These are phyloP conservation scores for Trypanosoma scelopori DNA, from an alignment of 208 protist genomes.

Conservation along the genomic window DNA sequence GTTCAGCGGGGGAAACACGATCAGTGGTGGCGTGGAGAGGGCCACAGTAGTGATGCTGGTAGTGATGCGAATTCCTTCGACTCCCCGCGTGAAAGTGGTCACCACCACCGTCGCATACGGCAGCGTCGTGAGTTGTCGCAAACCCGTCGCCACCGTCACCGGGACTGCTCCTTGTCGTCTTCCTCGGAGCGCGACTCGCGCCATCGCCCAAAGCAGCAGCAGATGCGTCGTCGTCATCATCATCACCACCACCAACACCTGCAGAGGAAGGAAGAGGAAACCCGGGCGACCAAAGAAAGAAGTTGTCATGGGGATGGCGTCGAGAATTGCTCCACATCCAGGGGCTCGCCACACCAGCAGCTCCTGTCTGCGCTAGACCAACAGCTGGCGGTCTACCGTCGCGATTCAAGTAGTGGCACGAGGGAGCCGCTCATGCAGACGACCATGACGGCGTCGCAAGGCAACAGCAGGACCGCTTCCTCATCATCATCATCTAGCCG, in stretches of 20 bases:
- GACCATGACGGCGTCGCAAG: neutral
- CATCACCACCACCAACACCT: neutral
- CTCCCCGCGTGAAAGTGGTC: neutral
- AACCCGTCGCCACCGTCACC: neutral
- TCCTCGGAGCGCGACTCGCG: neutral
- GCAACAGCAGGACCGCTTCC: neutral
- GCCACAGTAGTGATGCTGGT: neutral
- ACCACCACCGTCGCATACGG: slow-evolving; percentile 15
- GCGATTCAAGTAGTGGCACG: neutral
- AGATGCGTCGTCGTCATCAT: neutral
- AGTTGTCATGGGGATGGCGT: too few species aligned
- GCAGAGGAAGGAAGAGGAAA: neutral
- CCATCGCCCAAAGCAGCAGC: neutral
- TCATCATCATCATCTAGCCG: slow-evolving; percentile 4
- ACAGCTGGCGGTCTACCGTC: slow-evolving; percentile 3
- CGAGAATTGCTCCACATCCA: too few species aligned
- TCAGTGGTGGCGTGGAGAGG: too few species aligned
- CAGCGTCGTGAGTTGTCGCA: slow-evolving; percentile 1
- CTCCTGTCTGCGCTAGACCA: slow-evolving; percentile 15
- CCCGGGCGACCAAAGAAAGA: neutral
- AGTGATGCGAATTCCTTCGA: slow-evolving; percentile 7
- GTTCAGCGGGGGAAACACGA: neutral
- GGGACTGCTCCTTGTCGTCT: neutral
- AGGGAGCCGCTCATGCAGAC: neutral
- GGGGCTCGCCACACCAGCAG: neutral